Conservation (phyloP, 345 rosid species). For the Populus ilicifolia region DNA sequence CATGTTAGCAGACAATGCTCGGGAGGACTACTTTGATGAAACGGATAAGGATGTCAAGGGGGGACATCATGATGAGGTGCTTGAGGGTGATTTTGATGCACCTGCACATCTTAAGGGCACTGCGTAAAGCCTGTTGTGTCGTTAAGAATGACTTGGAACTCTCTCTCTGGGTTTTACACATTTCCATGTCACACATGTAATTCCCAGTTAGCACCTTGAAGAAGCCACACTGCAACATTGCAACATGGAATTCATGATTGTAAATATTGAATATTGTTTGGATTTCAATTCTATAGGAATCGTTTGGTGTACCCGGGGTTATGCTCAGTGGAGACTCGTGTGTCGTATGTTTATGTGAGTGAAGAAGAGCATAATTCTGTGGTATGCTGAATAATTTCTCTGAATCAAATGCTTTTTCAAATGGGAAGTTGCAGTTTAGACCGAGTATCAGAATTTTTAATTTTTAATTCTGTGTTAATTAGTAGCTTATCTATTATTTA, state of each 20-base stretch:
- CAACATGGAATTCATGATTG: background rate
- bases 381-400: no score
- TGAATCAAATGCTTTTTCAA: background rate
- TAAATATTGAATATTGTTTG: background rate
- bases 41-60: slow-evolving; percentile 26
- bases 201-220: background rate
- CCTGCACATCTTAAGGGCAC: slow-evolving; percentile 10
- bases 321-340: no score
- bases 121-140: slow-evolving; percentile 5
- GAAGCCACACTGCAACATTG: background rate
- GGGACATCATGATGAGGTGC: background rate
- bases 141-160: background rate
- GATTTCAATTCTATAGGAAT: background rate
- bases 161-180: background rate
- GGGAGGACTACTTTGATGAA: slow-evolving; percentile 81
- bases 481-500: background rate
- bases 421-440: background rate
- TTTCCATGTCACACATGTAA: background rate
- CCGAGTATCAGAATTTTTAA: background rate
- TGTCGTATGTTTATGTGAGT: no score
- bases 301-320: no score
- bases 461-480: background rate
- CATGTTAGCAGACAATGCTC: slow-evolving; percentile 75
- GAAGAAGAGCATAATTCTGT: no score
- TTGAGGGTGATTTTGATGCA: background rate